Conservation (phyloP, 345 rosid genomes). For the Tarenaya hassleriana region DNA sequence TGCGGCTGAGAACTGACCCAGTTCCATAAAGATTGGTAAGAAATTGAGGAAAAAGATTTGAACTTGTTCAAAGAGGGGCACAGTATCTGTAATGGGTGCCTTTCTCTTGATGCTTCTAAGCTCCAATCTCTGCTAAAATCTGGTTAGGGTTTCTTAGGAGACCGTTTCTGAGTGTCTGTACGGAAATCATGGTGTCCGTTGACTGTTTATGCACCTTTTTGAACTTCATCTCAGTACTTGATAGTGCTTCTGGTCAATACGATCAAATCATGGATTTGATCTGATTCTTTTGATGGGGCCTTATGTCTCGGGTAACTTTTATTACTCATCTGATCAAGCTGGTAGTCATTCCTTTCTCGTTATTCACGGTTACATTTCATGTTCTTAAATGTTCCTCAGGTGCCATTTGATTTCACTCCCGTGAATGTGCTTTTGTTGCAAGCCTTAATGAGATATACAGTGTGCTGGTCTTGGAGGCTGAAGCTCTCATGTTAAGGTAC, state of each 20-base stretch:
- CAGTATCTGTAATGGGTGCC: no score
- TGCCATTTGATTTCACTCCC: no score
- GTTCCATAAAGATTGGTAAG: conserved; percentile 33
- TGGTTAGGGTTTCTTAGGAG: conserved; percentile 57
- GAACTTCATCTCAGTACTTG: conserved; percentile 20
- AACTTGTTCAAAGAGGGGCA: conserved; percentile 45
- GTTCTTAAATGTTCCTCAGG: no score
- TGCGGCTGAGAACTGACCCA: conserved; percentile 32
- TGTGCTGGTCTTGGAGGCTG: conserved; percentile 23
- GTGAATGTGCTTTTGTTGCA: conserved; percentile 10
- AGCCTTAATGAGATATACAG: conserved; percentile 17
- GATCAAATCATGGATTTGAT: conserved; percentile 15
- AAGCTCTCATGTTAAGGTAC: conserved; percentile 12
- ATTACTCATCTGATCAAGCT: conserved; percentile 23
- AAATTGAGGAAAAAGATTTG: conserved; percentile 37
- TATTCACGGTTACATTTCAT: conserved; percentile 15
- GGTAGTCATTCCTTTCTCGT: not conserved
- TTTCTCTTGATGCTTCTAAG: conserved; percentile 46
- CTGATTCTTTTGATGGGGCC: conserved; percentile 2
- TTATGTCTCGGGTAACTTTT: conserved; percentile 12
- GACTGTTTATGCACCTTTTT: conserved; percentile 46
- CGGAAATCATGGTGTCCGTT: conserved; percentile 62
- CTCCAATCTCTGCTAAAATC: conserved; percentile 37
- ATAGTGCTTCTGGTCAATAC: conserved; percentile 14
- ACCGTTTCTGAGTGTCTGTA: conserved; percentile 32